Evolutionary conservation across 1,284 basidiomycete species (phyloP), one percentile per base, ranked within the genome.

Genomic region (Phylloboletellus chloephorus): DNA sequence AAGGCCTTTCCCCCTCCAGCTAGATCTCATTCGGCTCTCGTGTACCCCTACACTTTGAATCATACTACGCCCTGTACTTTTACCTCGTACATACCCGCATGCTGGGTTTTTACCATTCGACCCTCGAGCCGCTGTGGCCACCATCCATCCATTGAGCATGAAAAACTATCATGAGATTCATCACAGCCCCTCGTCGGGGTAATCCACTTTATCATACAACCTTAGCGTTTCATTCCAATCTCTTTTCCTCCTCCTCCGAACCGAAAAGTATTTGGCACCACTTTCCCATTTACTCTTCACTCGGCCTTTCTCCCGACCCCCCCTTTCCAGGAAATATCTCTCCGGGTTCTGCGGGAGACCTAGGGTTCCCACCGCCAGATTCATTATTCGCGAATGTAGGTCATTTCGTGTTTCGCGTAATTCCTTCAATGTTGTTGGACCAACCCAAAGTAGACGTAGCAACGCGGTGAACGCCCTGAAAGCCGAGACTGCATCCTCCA

Each of bases 151-250:
- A 31, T 28, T 13, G 20, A 20, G 4, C 17, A 16, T 31, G 24
- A n/a, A 34, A 23, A 31, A 19, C 13, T 41, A 25, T 20, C 26
- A 15, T 30, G 17, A 34, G 21, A 30, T 30, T 13, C 31, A 20
- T 54, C 35, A 54, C 8, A 45, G 20, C 8, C 32, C 41, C 9
- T 60, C 60, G 7, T 50, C 44, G 3, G 60, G 58, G 19, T 63
- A 61, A 22, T 61, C 58, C 6, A 85, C 81, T 51, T 84, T 72
- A 52, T 90, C 88, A 46, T 88, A 88, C 38, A 88, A 61, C 43
- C 84, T 68, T 37, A 90, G 64, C 3, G 79, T 87, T 65, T 90
- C 88, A 53, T 89, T 88, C 88, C 88, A 91, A 53, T 91, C 88
- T 49, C 87, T 73, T 63, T 91, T 91, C 52, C 88, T 68, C 53